Percentiles rank a stretch among this genome's conserved stretches.
These are phyloP conservation scores for Coniophora puteana DNA, from an alignment of 1,284 basidiomycete species.

Conservation along the genomic window DNA sequence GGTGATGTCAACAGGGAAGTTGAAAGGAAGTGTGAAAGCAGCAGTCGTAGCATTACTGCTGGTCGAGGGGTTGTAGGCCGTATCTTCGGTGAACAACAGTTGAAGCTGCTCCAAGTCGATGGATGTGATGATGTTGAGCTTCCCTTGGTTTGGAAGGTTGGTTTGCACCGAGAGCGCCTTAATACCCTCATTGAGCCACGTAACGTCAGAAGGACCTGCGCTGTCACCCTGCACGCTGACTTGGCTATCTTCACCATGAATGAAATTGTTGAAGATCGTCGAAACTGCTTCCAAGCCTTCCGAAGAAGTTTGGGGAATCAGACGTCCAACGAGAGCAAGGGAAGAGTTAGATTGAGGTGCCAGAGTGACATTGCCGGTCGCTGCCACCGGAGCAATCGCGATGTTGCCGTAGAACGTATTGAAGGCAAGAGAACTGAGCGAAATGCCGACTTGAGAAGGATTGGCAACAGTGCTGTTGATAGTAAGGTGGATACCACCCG, in stretches of 20 bases:
- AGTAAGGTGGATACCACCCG: constrained; percentile 72
- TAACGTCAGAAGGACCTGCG: constrained; percentile 61
- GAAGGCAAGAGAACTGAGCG: constrained; percentile 62
- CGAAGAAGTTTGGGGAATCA: constrained; percentile 56
- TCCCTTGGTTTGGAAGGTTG: constrained; percentile 62
- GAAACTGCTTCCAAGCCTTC: constrained; percentile 61
- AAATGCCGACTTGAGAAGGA: constrained; percentile 76
- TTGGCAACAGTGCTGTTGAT: constrained; percentile 62
- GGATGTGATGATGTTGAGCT: constrained; percentile 62
- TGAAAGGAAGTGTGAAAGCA: constrained; percentile 67
- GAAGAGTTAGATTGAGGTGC: constrained; percentile 51
- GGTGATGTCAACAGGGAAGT: constrained; percentile 67
- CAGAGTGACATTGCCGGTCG: constrained; percentile 49
- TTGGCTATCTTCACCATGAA: constrained; percentile 63
- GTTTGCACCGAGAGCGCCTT: constrained; percentile 60
- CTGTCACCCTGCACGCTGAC: constrained; percentile 61
- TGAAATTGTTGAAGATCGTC: constrained; percentile 69
- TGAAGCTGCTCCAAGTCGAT: constrained; percentile 63
- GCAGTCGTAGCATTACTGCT: constrained; percentile 60
- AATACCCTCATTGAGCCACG: constrained; percentile 77
- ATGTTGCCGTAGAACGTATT: constrained; percentile 51
- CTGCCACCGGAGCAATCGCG: constrained; percentile 59
- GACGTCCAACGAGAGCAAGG: constrained; percentile 59
- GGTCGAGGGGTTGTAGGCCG: constrained; percentile 56
- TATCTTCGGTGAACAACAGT: constrained; percentile 54